These are phyloP conservation scores for Phylloporus sp. DNA, from an alignment of 768 basidiomycete genomes.

Conservation along the genomic window DNA sequence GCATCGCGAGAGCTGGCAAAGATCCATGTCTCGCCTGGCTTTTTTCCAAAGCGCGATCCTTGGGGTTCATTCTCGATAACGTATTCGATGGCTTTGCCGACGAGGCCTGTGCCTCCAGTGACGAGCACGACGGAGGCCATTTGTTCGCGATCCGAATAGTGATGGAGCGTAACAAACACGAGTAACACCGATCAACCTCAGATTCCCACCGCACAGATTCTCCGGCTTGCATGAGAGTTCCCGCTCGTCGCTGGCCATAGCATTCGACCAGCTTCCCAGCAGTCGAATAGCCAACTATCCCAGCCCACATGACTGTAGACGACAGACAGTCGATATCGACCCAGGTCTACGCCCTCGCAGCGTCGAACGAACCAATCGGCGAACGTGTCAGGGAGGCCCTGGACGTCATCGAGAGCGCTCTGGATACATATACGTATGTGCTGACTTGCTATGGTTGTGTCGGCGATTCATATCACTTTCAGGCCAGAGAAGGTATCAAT, in stretches of 20 bases:
- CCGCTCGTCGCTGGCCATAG: constrained; percentile 3
- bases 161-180: background rate
- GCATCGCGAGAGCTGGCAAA: constrained; percentile 76
- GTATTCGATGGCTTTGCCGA: constrained; percentile 78
- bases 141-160: background rate
- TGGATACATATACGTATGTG: constrained; percentile 79
- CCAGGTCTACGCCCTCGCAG: constrained; percentile 59
- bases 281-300: background rate
- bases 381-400: constrained; percentile 71
- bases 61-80: constrained; percentile 73
- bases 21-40: constrained; percentile 76
- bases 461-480: constrained; percentile 13
- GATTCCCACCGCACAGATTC: background rate
- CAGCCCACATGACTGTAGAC: constrained; percentile 29
- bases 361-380: constrained; percentile 50
- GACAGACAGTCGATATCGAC: constrained; percentile 49
- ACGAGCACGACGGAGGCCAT: constrained; percentile 59
- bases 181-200: background rate
- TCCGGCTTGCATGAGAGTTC: constrained; percentile 10
- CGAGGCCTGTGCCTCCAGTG: constrained; percentile 82
- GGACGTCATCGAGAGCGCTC: constrained; percentile 69
- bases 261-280: constrained; percentile 4
- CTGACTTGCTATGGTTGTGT: constrained; percentile 6
- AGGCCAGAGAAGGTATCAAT: constrained; percentile 72
- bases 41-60: constrained; percentile 75